Base-by-base conservation (phyloP, 805 yeast genomes). In the Saccharomycopsis sp. region DNA sequence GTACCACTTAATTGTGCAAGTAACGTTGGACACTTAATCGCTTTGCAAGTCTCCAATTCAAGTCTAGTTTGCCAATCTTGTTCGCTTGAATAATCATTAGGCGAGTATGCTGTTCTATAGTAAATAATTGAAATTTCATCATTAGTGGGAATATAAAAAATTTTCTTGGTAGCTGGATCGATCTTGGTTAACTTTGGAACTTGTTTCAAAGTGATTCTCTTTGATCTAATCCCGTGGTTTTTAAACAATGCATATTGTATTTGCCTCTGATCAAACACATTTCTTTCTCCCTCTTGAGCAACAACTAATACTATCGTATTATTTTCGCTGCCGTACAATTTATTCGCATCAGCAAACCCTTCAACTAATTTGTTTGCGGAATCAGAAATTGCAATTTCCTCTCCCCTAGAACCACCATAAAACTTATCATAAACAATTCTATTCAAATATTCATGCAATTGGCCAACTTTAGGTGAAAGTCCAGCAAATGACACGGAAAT, bases 401-500 rank as follows among this genome's bases (percentile, higher is more conserved):
- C 61, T 2, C 88, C 88, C 5, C 67, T 56, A 3, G 62, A 57
- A n/a, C n/a, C n/a, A n/a, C n/a, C n/a, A n/a, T n/a, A n/a, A n/a
- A n/a, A n/a, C n/a, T n/a, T n/a, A n/a, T n/a, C n/a, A n/a, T n/a
- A n/a, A n/a, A n/a, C n/a, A n/a, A n/a, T n/a, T n/a, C n/a, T n/a
- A 58, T 84, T 82, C 56, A 83, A 62, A 54, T 74, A 85, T 17
- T 70, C 61, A 62, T 93, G 98, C 45, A 86, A 66, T 53, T 75
- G 68, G 17, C 93, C 84, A 21, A 86, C 90, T 59, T 81, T 84
- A 11, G 87, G 61, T 1, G 95, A 81, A 45, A 93, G 68, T 0
- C 95, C 97, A 17, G 95, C 96, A 66, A 93, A 93, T 1, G 97
- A 89, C 3, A 90, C 96, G 56, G 96, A 84, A 2, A 93, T 86